Evolutionary conservation across 768 basidiomycete species (phyloP), one percentile per base, ranked within the genome.

Genomic region (Austroboletus eburneus): DNA sequence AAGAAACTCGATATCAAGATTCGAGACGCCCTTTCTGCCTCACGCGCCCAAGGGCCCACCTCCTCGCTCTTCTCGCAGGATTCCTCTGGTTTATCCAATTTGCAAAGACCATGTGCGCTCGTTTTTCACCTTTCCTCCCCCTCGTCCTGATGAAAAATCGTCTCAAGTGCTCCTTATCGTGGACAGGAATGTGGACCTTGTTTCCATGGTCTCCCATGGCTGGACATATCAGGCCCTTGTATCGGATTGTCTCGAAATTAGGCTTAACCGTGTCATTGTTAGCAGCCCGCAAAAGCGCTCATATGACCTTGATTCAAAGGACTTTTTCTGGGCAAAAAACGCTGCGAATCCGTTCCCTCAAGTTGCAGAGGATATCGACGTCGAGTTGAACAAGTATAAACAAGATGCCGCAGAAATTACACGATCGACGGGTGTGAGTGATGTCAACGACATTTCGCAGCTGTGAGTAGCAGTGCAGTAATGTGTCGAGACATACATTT

Each of bases 191-290:
- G 74, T 98, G 45, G 96, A 99, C 61, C 75, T 99, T 13, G 87
- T 92, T 2, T 87, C 96, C 8, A 89, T 94, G 74, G 63, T 99
- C 17, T 87, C 89, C 2, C 96, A 99, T 60, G 94, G 94, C 3
- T 99, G 96, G 96, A 98, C 96, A 32, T 99, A 99, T 59, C 96
- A 99, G 69, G 92, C 96, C 0, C 80, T 99, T 23, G 88, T 98
- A 1, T 96, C 95, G 21, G 96, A 99, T 63, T 98, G 96, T 55
- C 80, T 99, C 29, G 88, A 95, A 48, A 94, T 99, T 75, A 94
- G 90, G 66, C 78, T 99, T 16, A 98, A 98, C 66, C 83, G 95
- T 7, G 92, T 99, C 6, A 82, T 90, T 1, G 85, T 99, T 25
- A 75, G 81, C 2, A 77, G 78, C 42, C 77, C 85, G 44, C 85